Conservation (phyloP, 2,329 filamentous ascomycete species). For the Myriosclerotinia duriaeana region DNA sequence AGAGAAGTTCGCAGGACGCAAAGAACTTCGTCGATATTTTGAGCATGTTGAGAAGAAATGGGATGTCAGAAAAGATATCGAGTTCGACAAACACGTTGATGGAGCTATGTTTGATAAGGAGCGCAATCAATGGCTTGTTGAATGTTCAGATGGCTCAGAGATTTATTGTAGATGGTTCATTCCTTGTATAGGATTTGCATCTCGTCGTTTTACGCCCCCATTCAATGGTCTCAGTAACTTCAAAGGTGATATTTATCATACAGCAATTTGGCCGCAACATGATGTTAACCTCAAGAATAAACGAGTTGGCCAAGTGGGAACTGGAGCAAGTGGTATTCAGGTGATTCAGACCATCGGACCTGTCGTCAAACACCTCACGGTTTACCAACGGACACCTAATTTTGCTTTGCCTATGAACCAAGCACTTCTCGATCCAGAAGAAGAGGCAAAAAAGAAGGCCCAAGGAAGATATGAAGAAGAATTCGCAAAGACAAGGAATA, state of each 20-base stretch:
- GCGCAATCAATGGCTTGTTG: constrained; percentile 44
- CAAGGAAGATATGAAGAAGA: constrained; percentile 41
- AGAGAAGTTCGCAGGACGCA: constrained; percentile 51
- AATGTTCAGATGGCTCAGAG: constrained; percentile 42
- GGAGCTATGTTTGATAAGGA: constrained; percentile 44
- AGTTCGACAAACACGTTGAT: constrained; percentile 44
- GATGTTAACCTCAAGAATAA: constrained; percentile 47
- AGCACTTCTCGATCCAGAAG: constrained; percentile 36
- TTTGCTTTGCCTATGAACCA: constrained; percentile 39
- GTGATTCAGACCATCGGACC: constrained; percentile 34
- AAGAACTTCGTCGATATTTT: constrained; percentile 58
- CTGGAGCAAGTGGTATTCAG: constrained; percentile 35
- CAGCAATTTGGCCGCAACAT: constrained; percentile 34
- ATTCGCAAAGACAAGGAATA: constrained; percentile 36
- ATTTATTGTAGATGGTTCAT: constrained; percentile 33
- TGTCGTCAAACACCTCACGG: constrained; percentile 43
- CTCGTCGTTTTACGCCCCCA: constrained; percentile 33
- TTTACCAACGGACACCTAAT: constrained; percentile 59
- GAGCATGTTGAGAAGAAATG: constrained; percentile 57
- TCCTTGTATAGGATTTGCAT: constrained; percentile 34
- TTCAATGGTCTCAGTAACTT: constrained; percentile 35
- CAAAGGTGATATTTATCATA: constrained; percentile 35
- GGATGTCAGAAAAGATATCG: constrained; percentile 49
- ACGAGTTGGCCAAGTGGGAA: constrained; percentile 28
- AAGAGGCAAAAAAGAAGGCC: constrained; percentile 25